Base-by-base conservation (phyloP, 2,329 filamentous ascomycete genomes). In the Fusarium sacchari region DNA sequence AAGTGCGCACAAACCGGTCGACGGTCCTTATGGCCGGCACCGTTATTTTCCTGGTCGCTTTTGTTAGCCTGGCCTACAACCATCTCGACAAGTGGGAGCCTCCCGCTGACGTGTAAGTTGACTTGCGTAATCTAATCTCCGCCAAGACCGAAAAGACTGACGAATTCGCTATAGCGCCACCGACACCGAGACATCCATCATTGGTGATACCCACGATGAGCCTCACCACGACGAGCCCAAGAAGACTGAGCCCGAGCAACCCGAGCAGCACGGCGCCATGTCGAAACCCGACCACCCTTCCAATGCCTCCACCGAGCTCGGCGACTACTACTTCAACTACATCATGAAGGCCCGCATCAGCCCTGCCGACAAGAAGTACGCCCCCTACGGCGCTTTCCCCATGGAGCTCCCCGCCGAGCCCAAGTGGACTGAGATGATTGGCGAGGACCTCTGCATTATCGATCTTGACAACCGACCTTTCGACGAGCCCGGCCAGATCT, bases 381-480 rank as follows among this genome's bases (percentile, higher is more conserved):
- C 74, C 18, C 78, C 78, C 1, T 81, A 70, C 14, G 80, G 82
- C 37, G 82, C 80, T 34, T 80, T 82, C 46, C 76, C 81, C 30
- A 80, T 76, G 73, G 72, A 79, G 15, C 77, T 83, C 14, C 70
- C 77, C 12, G 76, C 69, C 12, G 64, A 77, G 7, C 55, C 77
- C 24, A 75, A 78, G n/a, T 84, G 82, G 75, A 79, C 75, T 15
- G 66, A 81, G 43, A 63, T 76, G 14, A 71, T 85, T 43, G 81
- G 82, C 58, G 77, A 83, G 71, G 79, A 83, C 6, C 74, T 86
- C 13, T 85, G 83, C 81, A 84, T 86, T 70, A 83, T 86, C 70
- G 84, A 86, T 64, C 78, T 86, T 50, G 84, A 86, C 74, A 84
- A 82, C 73, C 83, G 84, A 36, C 75, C 76, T 6, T 85, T 85